Evolutionary conservation across 225 moss, liverwort and hornwort genomes (phyloP).

Genomic region (Bryum argenteum): DNA sequence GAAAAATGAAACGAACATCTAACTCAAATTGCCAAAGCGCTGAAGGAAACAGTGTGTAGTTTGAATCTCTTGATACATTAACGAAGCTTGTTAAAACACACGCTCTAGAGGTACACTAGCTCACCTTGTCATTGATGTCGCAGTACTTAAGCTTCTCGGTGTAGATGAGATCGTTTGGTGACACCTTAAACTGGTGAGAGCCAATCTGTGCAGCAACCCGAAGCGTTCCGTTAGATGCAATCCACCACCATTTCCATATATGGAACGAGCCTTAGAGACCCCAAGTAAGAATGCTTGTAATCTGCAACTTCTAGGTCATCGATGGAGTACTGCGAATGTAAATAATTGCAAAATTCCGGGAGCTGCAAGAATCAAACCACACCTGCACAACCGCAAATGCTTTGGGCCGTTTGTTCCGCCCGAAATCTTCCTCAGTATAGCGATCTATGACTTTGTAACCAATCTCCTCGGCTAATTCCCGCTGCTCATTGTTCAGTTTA

Average conservation of each 20-base stretch:
- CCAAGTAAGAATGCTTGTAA: too few species aligned
- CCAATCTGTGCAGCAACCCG: slow-evolving; percentile 51
- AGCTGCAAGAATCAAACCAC: not conserved
- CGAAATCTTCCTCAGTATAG: slow-evolving; percentile 39
- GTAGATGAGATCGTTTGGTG: slow-evolving; percentile 81
- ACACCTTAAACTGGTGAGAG: slow-evolving; percentile 83
- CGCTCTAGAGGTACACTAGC: not conserved
- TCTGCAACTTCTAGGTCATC: too few species aligned
- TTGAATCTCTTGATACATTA: not conserved
- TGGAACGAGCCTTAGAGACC: not conserved
- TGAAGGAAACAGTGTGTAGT: not conserved
- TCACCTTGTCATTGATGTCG: slow-evolving; percentile 77
- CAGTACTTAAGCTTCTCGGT: slow-evolving; percentile 86
- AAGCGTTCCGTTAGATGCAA: slow-evolving; percentile 6
- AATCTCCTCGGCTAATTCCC: slow-evolving; percentile 32
- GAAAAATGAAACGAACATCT: too few species aligned
- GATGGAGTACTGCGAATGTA: too few species aligned
- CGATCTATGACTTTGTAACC: slow-evolving; percentile 45
- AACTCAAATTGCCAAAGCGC: too few species aligned
- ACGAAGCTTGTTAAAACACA: not conserved
- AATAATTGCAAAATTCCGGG: too few species aligned
- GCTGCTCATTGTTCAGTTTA: slow-evolving; percentile 25
- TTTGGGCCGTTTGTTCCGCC: slow-evolving; percentile 36
- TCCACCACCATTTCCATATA: too few species aligned
- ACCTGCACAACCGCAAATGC: slow-evolving; percentile 49